These are phyloP conservation scores for Lactuca sativa DNA, from an alignment of 129 eudicot genomes.

Conservation along the genomic window DNA sequence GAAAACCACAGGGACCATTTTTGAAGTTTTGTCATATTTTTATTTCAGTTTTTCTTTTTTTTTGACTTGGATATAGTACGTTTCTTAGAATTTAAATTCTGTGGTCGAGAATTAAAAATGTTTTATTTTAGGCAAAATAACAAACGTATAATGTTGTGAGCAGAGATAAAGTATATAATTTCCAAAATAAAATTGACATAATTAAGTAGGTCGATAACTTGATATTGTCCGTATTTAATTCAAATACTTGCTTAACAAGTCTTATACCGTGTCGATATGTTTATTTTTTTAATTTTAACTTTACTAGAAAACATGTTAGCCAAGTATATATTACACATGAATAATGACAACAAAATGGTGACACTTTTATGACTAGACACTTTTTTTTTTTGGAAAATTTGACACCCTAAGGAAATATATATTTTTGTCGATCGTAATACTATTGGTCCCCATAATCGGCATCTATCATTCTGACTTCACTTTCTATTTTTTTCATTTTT, in stretches of 20 bases:
- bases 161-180: no score
- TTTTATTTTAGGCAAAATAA: no score
- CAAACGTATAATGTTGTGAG: neutral
- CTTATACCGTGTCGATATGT: neutral
- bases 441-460: slow-evolving; percentile 32
- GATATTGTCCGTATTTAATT: no score
- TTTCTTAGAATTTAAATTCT: no score
- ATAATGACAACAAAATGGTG: slow-evolving; percentile 14
- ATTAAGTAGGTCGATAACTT: neutral
- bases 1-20: no score
- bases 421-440: slow-evolving; percentile 20
- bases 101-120: no score
- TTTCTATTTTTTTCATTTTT: neutral
- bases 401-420: slow-evolving; percentile 11
- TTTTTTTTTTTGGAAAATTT: neutral
- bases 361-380: slow-evolving; percentile 24
- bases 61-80: no score
- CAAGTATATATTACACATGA: slow-evolving; percentile 3
- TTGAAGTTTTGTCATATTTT: no score
- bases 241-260: neutral
- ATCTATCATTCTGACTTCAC: slow-evolving; percentile 20
- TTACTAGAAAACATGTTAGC: slow-evolving; percentile 2
- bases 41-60: no score
- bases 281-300: neutral
- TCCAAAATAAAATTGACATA: neutral